Conservation (phyloP, 257 asterid genomes). For the Nicotiana tabacum region DNA sequence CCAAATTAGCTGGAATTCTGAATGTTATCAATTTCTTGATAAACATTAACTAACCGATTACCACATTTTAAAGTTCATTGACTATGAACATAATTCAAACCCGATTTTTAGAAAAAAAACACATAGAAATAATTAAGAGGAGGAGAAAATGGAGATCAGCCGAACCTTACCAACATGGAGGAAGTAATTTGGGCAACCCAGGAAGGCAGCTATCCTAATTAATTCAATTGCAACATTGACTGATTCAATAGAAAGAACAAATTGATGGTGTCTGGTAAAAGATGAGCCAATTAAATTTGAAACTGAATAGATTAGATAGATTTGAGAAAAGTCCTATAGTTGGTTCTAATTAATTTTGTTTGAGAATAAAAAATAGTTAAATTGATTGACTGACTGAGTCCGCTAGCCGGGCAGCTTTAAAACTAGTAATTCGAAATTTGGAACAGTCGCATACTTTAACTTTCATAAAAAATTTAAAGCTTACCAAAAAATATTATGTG, state of each 20-base stretch:
- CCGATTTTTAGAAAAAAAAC: too few species aligned
- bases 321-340: neutral
- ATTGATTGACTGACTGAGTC: too few species aligned
- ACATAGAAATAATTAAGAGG: neutral
- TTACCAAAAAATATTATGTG: too few species aligned
- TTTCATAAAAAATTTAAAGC: too few species aligned
- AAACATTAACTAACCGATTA: too few species aligned
- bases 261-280: neutral
- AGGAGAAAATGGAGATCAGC: neutral
- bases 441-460: neutral
- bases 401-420: neutral
- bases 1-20: too few species aligned
- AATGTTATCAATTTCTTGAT: too few species aligned
- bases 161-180: neutral
- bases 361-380: neutral
- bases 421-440: neutral
- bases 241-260: neutral
- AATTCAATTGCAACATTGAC: neutral
- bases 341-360: too few species aligned
- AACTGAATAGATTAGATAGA: neutral
- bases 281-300: neutral
- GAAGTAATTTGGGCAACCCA: neutral
- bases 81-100: too few species aligned
- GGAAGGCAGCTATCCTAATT: neutral
- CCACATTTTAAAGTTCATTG: too few species aligned